Conservation (phyloP, 2,329 filamentous ascomycete species). For the Ustulina deusta region DNA sequence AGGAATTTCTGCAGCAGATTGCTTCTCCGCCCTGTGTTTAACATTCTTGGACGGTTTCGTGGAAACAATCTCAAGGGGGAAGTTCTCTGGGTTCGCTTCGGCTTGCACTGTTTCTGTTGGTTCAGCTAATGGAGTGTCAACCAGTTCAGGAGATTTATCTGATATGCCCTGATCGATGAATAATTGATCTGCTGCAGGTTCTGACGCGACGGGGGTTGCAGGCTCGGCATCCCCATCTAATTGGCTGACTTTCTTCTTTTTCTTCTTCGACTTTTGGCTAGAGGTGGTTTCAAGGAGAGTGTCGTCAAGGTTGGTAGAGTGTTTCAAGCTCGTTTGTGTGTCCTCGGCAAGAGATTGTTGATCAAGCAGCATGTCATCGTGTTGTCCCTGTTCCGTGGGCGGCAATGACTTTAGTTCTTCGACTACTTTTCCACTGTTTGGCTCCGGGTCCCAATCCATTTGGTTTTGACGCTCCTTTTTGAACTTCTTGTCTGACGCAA, state of each 20-base stretch:
- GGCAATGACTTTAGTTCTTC: constrained; percentile 31
- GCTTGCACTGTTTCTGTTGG: constrained; percentile 16
- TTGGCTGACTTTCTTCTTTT: constrained; percentile 48
- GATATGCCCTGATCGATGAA: constrained; percentile 17
- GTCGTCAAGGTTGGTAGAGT: constrained; percentile 40
- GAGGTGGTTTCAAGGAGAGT: constrained; percentile 38
- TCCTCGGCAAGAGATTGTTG: constrained; percentile 41
- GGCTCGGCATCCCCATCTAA: constrained; percentile 33
- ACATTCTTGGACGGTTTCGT: constrained; percentile 62
- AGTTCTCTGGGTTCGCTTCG: constrained; percentile 20
- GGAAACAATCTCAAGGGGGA: constrained; percentile 35
- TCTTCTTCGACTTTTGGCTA: constrained; percentile 51
- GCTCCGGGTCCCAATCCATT: constrained; percentile 35
- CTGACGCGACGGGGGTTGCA: constrained; percentile 28
- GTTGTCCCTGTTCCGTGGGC: constrained; percentile 35
- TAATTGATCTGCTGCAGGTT: constrained; percentile 33
- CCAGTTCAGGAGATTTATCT: constrained; percentile 15
- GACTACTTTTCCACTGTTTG: constrained; percentile 25
- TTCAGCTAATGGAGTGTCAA: constrained; percentile 21
- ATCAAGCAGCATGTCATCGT: constrained; percentile 33
- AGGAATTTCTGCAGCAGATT: constrained; percentile 19
- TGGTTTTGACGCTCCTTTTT: constrained; percentile 32
- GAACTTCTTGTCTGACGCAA: constrained; percentile 31
- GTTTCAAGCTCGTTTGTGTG: constrained; percentile 42
- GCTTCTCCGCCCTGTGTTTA: constrained; percentile 45